Base-by-base conservation (phyloP, 2,329 filamentous ascomycete species). In the Chaetomiaceae sp. region DNA sequence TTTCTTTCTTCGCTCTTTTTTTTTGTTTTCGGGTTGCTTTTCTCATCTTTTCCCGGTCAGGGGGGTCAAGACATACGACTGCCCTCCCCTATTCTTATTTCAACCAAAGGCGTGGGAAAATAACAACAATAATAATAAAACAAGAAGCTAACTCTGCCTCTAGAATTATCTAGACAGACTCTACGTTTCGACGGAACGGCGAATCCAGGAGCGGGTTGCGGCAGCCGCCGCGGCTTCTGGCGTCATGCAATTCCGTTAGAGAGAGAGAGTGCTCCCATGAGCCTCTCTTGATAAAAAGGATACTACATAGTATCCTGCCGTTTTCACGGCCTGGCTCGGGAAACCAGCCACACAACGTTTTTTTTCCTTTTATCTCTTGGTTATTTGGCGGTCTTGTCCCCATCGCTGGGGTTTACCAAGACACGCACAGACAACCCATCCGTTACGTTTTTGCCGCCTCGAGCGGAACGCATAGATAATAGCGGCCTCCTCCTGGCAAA, bases 121-220 rank as follows among this genome's bases (percentile, higher is more conserved):
- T 5, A 41, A 23, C 9, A 21, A 21, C 20, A 38, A 21, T 13
- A 38, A 11, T 20, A 14, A 38, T 14, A 21, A 23, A 5, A 4
- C n/a, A n/a, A n/a, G n/a, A 30, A n/a, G 1, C 51, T 43, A 32
- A 48, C 21, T 14, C 14, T 25, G 1, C 2, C 10, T 16, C 1
- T 34, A 57, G 55, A 82, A 88, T 61, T 89, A 86, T 67, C 76
- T 94, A 65, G 87, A 92, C 73, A 78, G 78, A 68, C 76, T 95
- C 70, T 95, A 95, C 78, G 80, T 88, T 75, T 81, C 85, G 63
- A 94, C 89, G 47, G 89, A 94, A 73, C 80, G 81, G 68, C 78
- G 86, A 70, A 91, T 94, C 63, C 82, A 88, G 65, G 83, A 89
- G 59, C 78, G 87, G 43, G 73, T 48, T 4, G 54, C 72, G 51